Conservation (phyloP, 1,284 basidiomycete species). For the Trametes versicolor region DNA sequence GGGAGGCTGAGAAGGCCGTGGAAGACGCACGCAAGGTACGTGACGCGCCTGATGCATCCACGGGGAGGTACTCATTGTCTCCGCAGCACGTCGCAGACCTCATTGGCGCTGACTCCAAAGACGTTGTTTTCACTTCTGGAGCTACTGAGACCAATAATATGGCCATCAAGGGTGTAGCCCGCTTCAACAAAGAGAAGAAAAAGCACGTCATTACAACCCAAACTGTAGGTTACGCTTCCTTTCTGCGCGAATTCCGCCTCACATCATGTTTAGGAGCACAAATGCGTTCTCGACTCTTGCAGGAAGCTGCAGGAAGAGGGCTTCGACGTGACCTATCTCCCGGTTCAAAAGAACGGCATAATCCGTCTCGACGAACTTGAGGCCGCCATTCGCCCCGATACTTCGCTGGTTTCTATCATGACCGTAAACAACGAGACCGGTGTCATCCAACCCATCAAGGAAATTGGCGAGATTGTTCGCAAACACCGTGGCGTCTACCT, state of each 20-base stretch:
- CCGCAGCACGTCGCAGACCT: conserved; percentile 86
- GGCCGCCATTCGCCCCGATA: conserved; percentile 47
- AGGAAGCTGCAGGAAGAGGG: conserved; percentile 96
- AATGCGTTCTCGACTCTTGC: conserved; percentile 99
- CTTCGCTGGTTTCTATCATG: conserved; percentile 84
- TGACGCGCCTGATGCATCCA: background rate
- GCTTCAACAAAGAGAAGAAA: conserved; percentile 93
- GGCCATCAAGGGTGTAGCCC: conserved; percentile 96
- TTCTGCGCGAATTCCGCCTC: background rate
- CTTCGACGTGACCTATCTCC: conserved; percentile 97
- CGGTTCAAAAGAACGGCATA: conserved; percentile 90
- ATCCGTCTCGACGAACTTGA: conserved; percentile 57
- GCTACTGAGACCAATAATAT: conserved; percentile 99
- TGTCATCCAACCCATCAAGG: conserved; percentile 96
- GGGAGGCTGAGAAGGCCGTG: conserved; percentile 97
- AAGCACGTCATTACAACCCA: conserved; percentile 92
- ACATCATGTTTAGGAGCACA: conserved; percentile 84
- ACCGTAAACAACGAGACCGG: conserved; percentile 99
- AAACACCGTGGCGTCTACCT: conserved; percentile 91
- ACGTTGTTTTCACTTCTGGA: conserved; percentile 97
- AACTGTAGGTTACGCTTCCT: conserved; percentile 68
- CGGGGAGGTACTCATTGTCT: background rate
- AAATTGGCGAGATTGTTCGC: conserved; percentile 89
- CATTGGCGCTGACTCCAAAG: conserved; percentile 95
- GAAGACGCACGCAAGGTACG: conserved; percentile 89